phyloP scores from a whole-genome alignment of 1,284 basidiomycete species.

The Kalmanozyma brasiliensis region DNA sequence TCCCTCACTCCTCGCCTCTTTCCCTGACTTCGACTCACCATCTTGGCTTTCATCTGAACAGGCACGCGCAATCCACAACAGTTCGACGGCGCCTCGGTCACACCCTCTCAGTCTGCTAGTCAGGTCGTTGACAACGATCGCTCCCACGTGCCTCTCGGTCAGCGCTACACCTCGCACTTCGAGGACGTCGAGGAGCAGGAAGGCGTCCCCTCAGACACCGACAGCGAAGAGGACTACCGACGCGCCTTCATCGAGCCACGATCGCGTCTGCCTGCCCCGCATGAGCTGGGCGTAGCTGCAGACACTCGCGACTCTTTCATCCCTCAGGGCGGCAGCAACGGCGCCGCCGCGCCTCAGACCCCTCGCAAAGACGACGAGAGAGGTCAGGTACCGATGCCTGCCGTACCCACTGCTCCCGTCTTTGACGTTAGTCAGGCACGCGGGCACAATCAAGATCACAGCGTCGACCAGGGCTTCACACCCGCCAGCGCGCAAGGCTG shows the following conservation, averaged over 20 bases:
- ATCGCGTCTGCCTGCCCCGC: constrained; percentile 47
- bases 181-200: constrained; percentile 57
- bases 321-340: constrained; percentile 27
- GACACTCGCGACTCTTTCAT: constrained; percentile 46
- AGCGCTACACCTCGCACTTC: constrained; percentile 52
- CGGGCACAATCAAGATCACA: constrained; percentile 30
- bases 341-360: constrained; percentile 18
- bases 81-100: constrained; percentile 65
- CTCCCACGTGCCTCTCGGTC: constrained; percentile 30
- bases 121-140: constrained; percentile 62
- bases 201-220: constrained; percentile 46
- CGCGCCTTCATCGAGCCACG: constrained; percentile 49
- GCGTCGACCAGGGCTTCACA: constrained; percentile 29
- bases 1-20: background rate
- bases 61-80: constrained; percentile 40
- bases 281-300: constrained; percentile 43
- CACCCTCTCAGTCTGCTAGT: constrained; percentile 68
- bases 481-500: constrained; percentile 9
- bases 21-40: background rate
- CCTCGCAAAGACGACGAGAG: constrained; percentile 35
- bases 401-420: constrained; percentile 53
- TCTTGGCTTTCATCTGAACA: background rate
- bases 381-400: constrained; percentile 33
- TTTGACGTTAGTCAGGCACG: constrained; percentile 51
- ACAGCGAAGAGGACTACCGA: constrained; percentile 52